A percentile compares a stretch with the other conserved stretches of the same genome.
phyloP scores from a whole-genome alignment of 208 protist species.

The Crithidia fasciculata region DNA sequence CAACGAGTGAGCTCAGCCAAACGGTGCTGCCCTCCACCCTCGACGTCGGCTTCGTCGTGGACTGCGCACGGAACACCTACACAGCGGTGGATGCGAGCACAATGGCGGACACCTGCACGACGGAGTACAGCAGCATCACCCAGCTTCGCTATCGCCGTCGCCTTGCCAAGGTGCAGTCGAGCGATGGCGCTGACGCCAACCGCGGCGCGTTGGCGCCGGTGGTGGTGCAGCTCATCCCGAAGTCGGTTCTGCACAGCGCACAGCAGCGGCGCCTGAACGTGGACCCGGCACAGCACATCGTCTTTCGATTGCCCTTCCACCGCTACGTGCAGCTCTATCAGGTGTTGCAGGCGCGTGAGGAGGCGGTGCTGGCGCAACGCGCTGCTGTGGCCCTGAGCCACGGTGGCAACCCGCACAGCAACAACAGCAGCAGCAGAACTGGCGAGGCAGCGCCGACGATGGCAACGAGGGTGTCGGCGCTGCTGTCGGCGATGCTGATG shows the following conservation, averaged over 20 bases:
- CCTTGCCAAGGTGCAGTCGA: conserved; percentile 40
- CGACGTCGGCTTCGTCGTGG: conserved; percentile 74
- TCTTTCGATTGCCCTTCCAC: conserved; percentile 72
- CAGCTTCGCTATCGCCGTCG: conserved; percentile 64
- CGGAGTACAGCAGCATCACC: conserved; percentile 61
- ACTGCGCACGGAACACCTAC: conserved; percentile 73
- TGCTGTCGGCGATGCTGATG: conserved; percentile 51
- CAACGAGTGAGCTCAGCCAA: conserved; percentile 67
- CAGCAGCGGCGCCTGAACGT: conserved; percentile 71
- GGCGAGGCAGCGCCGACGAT: conserved; percentile 6
- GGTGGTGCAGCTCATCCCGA: conserved; percentile 86
- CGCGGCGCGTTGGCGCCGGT: conserved; percentile 29
- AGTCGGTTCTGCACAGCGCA: conserved; percentile 75
- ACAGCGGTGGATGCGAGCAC: conserved; percentile 45
- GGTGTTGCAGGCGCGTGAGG: conserved; percentile 68
- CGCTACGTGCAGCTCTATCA: conserved; percentile 80
- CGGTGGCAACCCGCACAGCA: conserved; percentile 3
- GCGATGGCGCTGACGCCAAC: not conserved
- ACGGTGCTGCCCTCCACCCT: conserved; percentile 66
- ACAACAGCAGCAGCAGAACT: not conserved
- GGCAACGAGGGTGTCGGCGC: conserved; percentile 19
- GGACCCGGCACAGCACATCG: conserved; percentile 67
- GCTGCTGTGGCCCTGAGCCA: not conserved
- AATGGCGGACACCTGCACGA: conserved; percentile 50
- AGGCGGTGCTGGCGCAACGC: conserved; percentile 39